Base-by-base conservation (phyloP, 495 filamentous ascomycete species). In the Podospora didyma region DNA sequence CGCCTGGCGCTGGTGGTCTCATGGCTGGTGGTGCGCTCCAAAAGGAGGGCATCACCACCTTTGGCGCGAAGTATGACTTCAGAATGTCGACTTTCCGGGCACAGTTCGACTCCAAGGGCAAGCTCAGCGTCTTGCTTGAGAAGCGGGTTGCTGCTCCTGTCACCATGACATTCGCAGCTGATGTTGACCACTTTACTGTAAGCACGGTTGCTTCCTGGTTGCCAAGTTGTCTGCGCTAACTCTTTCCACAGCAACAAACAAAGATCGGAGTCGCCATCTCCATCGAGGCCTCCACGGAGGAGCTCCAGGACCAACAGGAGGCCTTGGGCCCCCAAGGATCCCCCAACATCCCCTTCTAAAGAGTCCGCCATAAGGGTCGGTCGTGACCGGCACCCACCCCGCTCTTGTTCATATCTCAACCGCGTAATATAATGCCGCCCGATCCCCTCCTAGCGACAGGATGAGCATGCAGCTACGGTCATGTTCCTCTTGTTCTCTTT, bases 61-160 rank as follows among this genome's bases (percentile, higher is more conserved):
- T 97, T 63, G 95, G 94, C 66, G 91, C 90, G 62, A 99, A 97
- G 76, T 99, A 99, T 72, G 94, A 97, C 68, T 99, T 99, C 86
- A 82, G 90, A 56, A 86, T 89, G 68, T 93, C 90, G 37, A 92
- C 89, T 10, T 96, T 97, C 83, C 84, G 92, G 59, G 94, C 93
- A 20, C 95, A 97, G 75, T 81, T 99, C 51, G 94, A 99, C 74
- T 93, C 90, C 66, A 83, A 89, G 58, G 95, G 95, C 63, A 94
- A 92, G 79, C 81, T 99, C 60, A 88, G 87, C 74, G 94, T 89
- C 68, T 79, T 96, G 63, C 78, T 97, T 57, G 95, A 99, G 81
- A 97, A 96, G 85, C 83, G 90, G 63, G 86, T 99, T 66, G 89
- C 92, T 20, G 88, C 90, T 63, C 86, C 90, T 46, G 89, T 99